These are phyloP conservation scores for Tricholoma furcatifolium DNA, from an alignment of 768 basidiomycete genomes.

Conservation along the genomic window DNA sequence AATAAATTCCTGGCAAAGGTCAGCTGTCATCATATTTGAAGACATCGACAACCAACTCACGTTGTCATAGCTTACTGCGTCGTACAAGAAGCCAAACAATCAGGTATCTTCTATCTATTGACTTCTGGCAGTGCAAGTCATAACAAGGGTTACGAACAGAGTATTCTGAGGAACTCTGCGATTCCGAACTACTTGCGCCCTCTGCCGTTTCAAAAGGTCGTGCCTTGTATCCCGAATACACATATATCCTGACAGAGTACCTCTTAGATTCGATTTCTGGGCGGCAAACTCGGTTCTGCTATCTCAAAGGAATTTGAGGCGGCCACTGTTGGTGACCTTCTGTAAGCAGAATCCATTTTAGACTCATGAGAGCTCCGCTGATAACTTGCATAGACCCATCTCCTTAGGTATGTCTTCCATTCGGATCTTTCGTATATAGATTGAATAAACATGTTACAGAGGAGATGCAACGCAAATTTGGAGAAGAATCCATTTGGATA, in stretches of 20 bases:
- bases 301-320: conserved; percentile 87
- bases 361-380: neutral
- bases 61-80: conserved; percentile 71
- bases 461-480: conserved; percentile 79
- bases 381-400: conserved; percentile 40
- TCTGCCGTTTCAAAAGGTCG: conserved; percentile 84
- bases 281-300: conserved; percentile 90
- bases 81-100: conserved; percentile 86
- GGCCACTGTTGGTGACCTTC: conserved; percentile 84
- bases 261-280: conserved; percentile 83
- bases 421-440: neutral
- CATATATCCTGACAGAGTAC: neutral
- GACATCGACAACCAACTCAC: conserved; percentile 2
- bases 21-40: conserved; percentile 5
- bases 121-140: neutral
- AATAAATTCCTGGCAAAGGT: conserved; percentile 98
- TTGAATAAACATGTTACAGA: conserved; percentile 38
- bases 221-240: neutral
- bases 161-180: conserved; percentile 76
- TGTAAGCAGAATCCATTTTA: conserved; percentile 52
- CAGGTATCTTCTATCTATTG: conserved; percentile 52
- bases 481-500: conserved; percentile 86
- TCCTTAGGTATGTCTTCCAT: conserved; percentile 44
- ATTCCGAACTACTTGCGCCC: conserved; percentile 85
- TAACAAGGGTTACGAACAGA: conserved; percentile 42